phyloP scores from a whole-genome alignment of 305 asterid species.

The Euphrasia arctica region DNA sequence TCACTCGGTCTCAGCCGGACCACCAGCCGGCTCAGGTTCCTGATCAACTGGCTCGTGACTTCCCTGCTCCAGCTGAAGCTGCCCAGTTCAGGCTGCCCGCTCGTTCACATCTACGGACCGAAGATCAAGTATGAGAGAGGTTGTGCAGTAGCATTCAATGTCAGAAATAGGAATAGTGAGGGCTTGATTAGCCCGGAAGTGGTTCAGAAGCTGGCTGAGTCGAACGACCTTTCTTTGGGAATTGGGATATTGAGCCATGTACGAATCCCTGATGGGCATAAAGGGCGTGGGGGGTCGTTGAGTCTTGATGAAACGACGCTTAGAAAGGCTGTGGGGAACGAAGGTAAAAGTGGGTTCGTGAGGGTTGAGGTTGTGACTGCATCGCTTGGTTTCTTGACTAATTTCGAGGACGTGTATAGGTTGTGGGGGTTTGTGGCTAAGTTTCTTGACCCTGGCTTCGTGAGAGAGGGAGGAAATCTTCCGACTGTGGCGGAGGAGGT shows the following conservation, averaged over 20 bases:
- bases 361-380: conserved; percentile 96
- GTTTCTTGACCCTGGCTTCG: no score
- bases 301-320: conserved; percentile 70
- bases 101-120: conserved; percentile 88
- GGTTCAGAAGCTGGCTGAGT: conserved; percentile 80
- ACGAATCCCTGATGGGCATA: conserved; percentile 60
- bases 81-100: conserved; percentile 49
- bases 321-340: conserved; percentile 87
- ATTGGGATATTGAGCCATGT: conserved; percentile 86
- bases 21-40: conserved; percentile 71
- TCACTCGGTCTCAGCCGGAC: conserved; percentile 89
- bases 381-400: conserved; percentile 80
- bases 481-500: no score
- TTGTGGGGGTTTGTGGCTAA: no score
- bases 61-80: conserved; percentile 75
- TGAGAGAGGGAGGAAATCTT: no score
- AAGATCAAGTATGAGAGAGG: conserved; percentile 95
- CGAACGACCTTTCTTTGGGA: conserved; percentile 67
- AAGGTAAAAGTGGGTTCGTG: conserved; percentile 66
- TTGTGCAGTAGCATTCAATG: conserved; percentile 88
- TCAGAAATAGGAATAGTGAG: conserved; percentile 54
- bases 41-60: conserved; percentile 88
- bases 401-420: conserved; percentile 54
- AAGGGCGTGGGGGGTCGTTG: conserved; percentile 51
- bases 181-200: conserved; percentile 83